Conservation (phyloP, 192 early-diverging fungal genomes). For the Coemansia sp. region DNA sequence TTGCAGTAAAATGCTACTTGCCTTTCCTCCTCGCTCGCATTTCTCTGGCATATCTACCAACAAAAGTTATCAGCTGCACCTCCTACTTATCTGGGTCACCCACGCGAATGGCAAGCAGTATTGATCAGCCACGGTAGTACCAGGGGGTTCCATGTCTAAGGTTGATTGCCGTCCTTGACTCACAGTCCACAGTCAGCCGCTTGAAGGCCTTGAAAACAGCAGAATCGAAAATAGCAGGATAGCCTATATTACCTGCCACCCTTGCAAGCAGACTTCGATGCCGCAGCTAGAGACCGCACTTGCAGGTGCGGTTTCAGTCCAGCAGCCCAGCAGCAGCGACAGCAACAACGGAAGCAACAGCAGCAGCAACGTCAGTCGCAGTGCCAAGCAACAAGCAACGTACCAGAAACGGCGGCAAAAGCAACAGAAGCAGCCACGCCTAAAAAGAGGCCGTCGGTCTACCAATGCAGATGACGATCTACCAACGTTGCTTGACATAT, state of each 20-base stretch:
- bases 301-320: background rate
- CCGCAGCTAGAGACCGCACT: background rate
- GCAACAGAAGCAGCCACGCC: conserved; percentile 6
- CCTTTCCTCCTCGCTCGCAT: background rate
- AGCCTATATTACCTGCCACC: background rate
- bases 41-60: background rate
- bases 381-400: background rate
- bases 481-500: conserved; percentile 43
- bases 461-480: conserved; percentile 7
- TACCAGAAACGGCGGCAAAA: conserved; percentile 1
- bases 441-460: background rate
- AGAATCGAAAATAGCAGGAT: too few relatives aligned
- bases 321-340: background rate
- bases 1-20: background rate
- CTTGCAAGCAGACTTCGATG: background rate
- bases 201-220: too few relatives aligned
- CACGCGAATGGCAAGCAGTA: background rate
- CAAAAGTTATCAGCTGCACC: background rate
- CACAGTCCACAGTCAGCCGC: background rate
- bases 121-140: too few relatives aligned
- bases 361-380: background rate
- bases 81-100: background rate
- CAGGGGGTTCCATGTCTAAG: background rate
- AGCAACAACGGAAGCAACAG: background rate
- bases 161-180: background rate